Percentiles rank a stretch among this genome's conserved stretches.
Evolutionary conservation across 2,329 filamentous ascomycete species (phyloP).

Genomic region (Colletotrichum sp.): DNA sequence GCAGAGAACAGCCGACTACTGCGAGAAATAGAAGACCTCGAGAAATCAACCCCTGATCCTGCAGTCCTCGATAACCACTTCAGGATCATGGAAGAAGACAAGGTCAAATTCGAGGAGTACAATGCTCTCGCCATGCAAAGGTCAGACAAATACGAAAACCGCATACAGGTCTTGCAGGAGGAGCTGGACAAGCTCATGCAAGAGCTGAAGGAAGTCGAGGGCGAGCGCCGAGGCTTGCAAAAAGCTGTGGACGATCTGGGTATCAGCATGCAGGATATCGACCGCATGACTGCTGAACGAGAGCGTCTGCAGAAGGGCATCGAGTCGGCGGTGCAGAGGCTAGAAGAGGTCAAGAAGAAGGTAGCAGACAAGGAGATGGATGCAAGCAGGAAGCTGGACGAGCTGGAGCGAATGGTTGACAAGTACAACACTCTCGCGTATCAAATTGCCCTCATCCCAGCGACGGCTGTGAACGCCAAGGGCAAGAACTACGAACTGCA

Average conservation of each 20-base stretch:
- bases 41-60: constrained; percentile 84
- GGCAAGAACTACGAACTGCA: constrained; percentile 84
- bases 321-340: constrained; percentile 73
- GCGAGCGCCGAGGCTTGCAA: constrained; percentile 81
- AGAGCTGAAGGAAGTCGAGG: constrained; percentile 81
- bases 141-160: constrained; percentile 85
- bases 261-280: constrained; percentile 97
- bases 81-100: constrained; percentile 93
- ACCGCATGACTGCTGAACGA: constrained; percentile 96
- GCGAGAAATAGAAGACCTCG: constrained; percentile 87
- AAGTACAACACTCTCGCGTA: constrained; percentile 94
- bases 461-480: constrained; percentile 83
- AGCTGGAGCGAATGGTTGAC: constrained; percentile 89
- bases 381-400: constrained; percentile 83
- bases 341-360: constrained; percentile 85
- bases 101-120: constrained; percentile 93
- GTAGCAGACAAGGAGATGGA: constrained; percentile 89
- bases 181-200: constrained; percentile 80
- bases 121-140: constrained; percentile 84
- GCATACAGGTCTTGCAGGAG: constrained; percentile 82
- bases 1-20: constrained; percentile 81
- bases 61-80: constrained; percentile 87
- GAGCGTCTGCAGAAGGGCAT: constrained; percentile 91
- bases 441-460: constrained; percentile 88
- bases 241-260: constrained; percentile 89